Evolutionary conservation across 164 flowering plant genomes (phyloP), one percentile per base, ranked within the genome.

Genomic region (Warburgia ugandensis): DNA sequence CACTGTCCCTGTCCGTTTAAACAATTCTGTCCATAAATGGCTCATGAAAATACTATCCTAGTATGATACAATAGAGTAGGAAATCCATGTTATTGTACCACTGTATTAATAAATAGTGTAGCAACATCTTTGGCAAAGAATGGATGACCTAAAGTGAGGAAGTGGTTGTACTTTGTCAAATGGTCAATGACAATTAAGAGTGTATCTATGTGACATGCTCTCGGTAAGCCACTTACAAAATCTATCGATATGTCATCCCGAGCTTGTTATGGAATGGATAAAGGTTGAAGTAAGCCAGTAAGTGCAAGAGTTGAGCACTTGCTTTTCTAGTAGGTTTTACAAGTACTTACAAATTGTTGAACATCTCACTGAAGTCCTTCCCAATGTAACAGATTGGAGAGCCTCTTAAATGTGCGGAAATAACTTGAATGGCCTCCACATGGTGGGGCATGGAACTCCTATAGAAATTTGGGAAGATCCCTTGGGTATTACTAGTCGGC

Each of bases 221-320:
- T n/a, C n/a, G n/a, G n/a, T n/a, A n/a, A n/a, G n/a, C n/a, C n/a
- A n/a, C n/a, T n/a, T n/a, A 8, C 27, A 11, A 45, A 45, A 26
- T 45, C 48, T 31, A 45, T 45, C 3, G 20, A 25, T 16, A 26
- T 45, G 13, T 42, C 12, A 10, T 19, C 23, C 29, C 29, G 27
- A 23, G 27, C 13, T 1, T 17, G 47, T 21, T 14, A 4, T 1
- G 32, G 32, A 6, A 45, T 27, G 11, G 49, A 33, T 1, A 45
- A 21, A n/a, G 32, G 49, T 28, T 45, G 49, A 10, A 45, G 32
- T 33, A 45, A 28, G 9, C 49, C 49, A 27, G 32, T 11, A 13
- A 21, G 49, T 9, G 49, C 9, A 13, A 28, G 11, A 45, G n/a
- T 28, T 14, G 27, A 20, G 6, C 2, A 10, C 16, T 27, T 27